Evolutionary conservation across 257 asterid genomes (phyloP), one percentile per base, ranked within the genome.

Genomic region (Capsicum pubescens): DNA sequence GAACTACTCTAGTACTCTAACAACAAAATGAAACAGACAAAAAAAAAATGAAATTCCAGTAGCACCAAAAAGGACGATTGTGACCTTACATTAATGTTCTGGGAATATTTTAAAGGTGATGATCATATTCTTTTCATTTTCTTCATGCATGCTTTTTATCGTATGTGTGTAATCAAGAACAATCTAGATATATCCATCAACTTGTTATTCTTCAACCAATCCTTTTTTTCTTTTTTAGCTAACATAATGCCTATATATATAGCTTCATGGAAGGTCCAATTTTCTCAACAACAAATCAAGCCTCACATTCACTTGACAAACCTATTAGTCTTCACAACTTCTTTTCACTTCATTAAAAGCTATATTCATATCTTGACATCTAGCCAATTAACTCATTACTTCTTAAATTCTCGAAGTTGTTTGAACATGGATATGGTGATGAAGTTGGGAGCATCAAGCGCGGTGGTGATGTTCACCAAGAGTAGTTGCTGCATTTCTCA

Each of bases 211-310:
- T 48, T 72, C 12, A 3, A 74, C 10, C 9, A 6, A 26, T 26
- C 32, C 32, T 32, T 5, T 9, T 9, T 5, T 32, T 17, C 79
- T 10, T 35, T 46, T 72, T 44, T 17, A n/a, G 36, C 12, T 17
- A 42, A 44, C 79, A 46, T 46, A 71, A 74, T 52, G 42, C 44
- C 61, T 52, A 61, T 76, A 76, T 76, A 76, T 50, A 76, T 21
- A 76, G 81, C 63, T 76, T 21, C 81, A 13, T 7, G 13, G n/a
- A 7, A 52, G 19, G 61, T 26, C 11, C 81, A 76, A 6, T 8
- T 76, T 21, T 76, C 81, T 52, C 81, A 50, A 7, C 44, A 74
- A 19, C 14, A 48, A 74, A 0, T 21, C 46, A 74, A 74, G 0
- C n/a, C 42, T 46, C 39, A 72, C n/a, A 72, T 11, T 48, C 80